phyloP scores from a whole-genome alignment of 148 eudicot genomes.

The Fallopia convolvulus region DNA sequence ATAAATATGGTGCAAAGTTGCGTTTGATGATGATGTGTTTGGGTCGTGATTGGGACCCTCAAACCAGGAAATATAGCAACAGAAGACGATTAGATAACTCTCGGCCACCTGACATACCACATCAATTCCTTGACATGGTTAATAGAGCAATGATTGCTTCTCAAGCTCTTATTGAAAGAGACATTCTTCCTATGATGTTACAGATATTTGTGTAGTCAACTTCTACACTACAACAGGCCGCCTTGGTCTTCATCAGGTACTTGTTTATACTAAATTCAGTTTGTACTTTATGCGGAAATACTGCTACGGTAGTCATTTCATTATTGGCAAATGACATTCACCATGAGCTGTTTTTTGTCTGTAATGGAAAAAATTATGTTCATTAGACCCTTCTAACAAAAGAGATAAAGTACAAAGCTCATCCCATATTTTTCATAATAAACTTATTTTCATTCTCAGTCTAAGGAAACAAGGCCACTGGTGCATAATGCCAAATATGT shows the following conservation, averaged over 20 bases:
- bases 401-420: background rate
- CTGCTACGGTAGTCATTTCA: background rate
- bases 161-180: slow-evolving; percentile 23
- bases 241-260: slow-evolving; percentile 77
- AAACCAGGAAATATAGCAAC: slow-evolving; percentile 30
- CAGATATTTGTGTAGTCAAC: slow-evolving; percentile 64
- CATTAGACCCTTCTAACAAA: too few relatives aligned
- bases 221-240: slow-evolving; percentile 48
- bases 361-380: background rate
- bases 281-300: background rate
- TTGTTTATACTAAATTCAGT: background rate
- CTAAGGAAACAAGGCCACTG: too few relatives aligned
- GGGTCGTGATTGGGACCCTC: slow-evolving; percentile 65
- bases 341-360: background rate
- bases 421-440: background rate
- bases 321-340: background rate
- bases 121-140: slow-evolving; percentile 31
- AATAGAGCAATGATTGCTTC: slow-evolving; percentile 35
- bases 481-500: too few relatives aligned
- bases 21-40: slow-evolving; percentile 66
- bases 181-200: slow-evolving; percentile 43
- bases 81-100: slow-evolving; percentile 28
- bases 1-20: slow-evolving; percentile 22
- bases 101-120: slow-evolving; percentile 37
- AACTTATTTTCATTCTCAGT: background rate